A percentile compares a stretch with the other conserved stretches of the same genome.
These are phyloP conservation scores for Harringtonia aguacate DNA, from an alignment of 2,329 filamentous ascomycete genomes.

Conservation along the genomic window DNA sequence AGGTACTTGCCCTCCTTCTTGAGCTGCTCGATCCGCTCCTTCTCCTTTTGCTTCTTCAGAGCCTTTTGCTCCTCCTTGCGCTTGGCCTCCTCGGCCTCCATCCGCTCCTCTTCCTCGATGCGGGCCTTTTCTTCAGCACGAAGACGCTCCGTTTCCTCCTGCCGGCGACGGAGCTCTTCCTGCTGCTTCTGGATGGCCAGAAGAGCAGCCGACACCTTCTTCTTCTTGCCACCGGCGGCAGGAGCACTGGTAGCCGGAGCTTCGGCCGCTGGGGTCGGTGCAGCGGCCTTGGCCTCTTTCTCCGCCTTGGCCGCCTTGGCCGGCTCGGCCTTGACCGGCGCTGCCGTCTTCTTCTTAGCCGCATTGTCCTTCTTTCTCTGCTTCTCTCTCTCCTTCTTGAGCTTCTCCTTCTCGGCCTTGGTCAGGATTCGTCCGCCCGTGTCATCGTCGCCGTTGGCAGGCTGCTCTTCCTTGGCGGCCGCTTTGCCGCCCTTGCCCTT, in stretches of 20 bases:
- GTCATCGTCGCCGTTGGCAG: constrained; percentile 39
- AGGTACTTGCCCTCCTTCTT: constrained; percentile 83
- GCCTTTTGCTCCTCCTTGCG: constrained; percentile 63
- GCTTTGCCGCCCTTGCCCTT: constrained; percentile 28
- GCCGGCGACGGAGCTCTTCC: constrained; percentile 56
- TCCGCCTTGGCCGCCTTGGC: constrained; percentile 36
- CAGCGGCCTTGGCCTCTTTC: constrained; percentile 28
- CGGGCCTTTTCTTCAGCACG: constrained; percentile 54
- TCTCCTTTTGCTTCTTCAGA: constrained; percentile 75
- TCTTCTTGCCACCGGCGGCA: constrained; percentile 60
- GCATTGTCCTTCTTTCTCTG: constrained; percentile 97
- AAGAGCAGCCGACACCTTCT: constrained; percentile 74
- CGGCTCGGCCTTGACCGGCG: constrained; percentile 38
- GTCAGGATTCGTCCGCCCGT: constrained; percentile 66
- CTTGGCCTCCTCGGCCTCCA: constrained; percentile 56
- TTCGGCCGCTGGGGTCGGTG: constrained; percentile 26
- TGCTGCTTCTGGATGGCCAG: constrained; percentile 71
- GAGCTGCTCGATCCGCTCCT: constrained; percentile 74
- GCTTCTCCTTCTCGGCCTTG: constrained; percentile 96
- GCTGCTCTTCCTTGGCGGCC: constrained; percentile 18
- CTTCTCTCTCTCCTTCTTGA: constrained; percentile 98
- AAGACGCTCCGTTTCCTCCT: constrained; percentile 51
- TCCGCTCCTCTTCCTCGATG: constrained; percentile 54
- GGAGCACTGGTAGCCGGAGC: constrained; percentile 25
- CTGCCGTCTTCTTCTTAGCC: constrained; percentile 67